Evolutionary conservation across 345 rosid genomes (phyloP).

Genomic region (Sonneratia alba): DNA sequence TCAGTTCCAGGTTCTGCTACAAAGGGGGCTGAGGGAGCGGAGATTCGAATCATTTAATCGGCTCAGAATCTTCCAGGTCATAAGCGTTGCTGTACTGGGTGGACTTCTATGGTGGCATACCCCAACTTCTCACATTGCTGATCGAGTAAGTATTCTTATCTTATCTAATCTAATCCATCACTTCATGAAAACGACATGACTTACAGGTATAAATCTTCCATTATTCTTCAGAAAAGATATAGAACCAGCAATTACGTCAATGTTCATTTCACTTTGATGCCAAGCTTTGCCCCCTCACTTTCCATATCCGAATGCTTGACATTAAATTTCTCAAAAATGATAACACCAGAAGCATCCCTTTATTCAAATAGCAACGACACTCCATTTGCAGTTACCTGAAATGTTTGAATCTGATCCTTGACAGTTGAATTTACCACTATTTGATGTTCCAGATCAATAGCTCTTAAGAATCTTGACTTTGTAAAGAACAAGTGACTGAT

Average conservation of each 20-base stretch:
- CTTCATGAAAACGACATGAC: conserved; percentile 2
- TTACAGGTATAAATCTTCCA: background rate
- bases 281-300: background rate
- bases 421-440: too few relatives aligned
- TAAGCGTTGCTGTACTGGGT: conserved; percentile 85
- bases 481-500: too few relatives aligned
- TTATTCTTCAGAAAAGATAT: background rate
- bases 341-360: too few relatives aligned
- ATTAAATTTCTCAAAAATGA: background rate
- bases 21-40: conserved; percentile 79
- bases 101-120: conserved; percentile 98
- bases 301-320: background rate
- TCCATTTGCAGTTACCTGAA: background rate
- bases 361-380: background rate
- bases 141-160: conserved; percentile 50
- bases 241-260: background rate
- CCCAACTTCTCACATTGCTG: conserved; percentile 76
- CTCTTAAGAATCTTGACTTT: too few relatives aligned
- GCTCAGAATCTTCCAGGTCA: conserved; percentile 93
- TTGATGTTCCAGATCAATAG: too few relatives aligned
- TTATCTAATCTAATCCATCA: background rate
- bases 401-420: background rate
- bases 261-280: background rate
- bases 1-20: conserved; percentile 85
- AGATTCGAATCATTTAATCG: conserved; percentile 83